Percentiles rank a stretch among this genome's conserved stretches.
Evolutionary conservation across 495 filamentous ascomycete species (phyloP).

Genomic region (Trichoderma gamsii): DNA sequence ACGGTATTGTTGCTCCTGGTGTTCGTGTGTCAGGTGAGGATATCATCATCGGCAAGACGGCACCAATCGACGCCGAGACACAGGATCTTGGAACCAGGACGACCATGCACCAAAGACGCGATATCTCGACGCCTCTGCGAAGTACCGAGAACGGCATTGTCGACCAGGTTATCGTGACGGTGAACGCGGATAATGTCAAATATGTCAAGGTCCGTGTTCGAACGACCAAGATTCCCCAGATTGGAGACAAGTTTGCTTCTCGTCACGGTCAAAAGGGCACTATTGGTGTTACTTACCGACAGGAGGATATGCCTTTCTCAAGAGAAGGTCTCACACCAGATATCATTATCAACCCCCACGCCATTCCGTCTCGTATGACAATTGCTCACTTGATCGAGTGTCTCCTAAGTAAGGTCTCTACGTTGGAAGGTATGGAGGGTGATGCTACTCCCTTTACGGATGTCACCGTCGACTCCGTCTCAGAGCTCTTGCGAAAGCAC

Average conservation of each 20-base stretch:
- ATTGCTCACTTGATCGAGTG: constrained; percentile 99
- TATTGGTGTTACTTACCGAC: constrained; percentile 93
- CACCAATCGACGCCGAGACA: constrained; percentile 83
- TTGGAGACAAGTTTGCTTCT: constrained; percentile 98
- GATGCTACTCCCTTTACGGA: constrained; percentile 98
- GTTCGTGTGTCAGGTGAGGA: constrained; percentile 94
- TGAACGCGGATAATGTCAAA: constrained; percentile 80
- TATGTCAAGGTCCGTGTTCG: constrained; percentile 97
- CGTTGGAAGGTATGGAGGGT: constrained; percentile 85
- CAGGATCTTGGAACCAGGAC: constrained; percentile 92
- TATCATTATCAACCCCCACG: constrained; percentile 98
- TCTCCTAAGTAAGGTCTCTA: constrained; percentile 88
- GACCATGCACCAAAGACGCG: constrained; percentile 82
- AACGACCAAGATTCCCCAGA: constrained; percentile 96
- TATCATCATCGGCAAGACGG: constrained; percentile 98
- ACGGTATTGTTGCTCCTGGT: constrained; percentile 88
- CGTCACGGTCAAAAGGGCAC: constrained; percentile 99
- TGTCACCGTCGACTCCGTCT: constrained; percentile 93
- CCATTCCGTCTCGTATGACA: constrained; percentile 99
- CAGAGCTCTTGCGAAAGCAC: constrained; percentile 76
- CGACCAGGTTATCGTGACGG: constrained; percentile 86
- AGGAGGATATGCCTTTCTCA: constrained; percentile 99
- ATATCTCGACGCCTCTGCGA: constrained; percentile 87
- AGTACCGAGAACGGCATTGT: constrained; percentile 96
- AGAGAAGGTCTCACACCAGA: constrained; percentile 86